Conservation (phyloP, 306 rosid genomes). For the Spatholobus suberectus region DNA sequence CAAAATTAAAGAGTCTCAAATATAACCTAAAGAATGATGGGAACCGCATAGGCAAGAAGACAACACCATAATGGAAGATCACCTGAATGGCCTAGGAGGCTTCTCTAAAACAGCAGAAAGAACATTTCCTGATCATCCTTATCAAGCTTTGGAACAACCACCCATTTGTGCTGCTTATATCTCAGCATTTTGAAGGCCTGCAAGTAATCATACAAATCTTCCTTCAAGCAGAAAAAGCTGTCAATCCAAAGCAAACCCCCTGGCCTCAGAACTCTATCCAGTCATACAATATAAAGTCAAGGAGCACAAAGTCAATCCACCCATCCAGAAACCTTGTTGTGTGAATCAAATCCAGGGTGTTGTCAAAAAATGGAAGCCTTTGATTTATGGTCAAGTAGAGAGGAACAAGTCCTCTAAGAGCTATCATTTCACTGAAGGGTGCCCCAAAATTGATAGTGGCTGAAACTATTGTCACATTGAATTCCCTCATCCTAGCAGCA, state of each 20-base stretch:
- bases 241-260: conserved; percentile 87
- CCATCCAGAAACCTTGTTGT: conserved; percentile 81
- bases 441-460: conserved; percentile 75
- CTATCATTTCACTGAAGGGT: conserved; percentile 81
- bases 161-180: conserved; percentile 73
- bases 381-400: conserved; percentile 74
- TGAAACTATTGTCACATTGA: conserved; percentile 71
- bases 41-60: neutral
- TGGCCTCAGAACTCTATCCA: conserved; percentile 82
- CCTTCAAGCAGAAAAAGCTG: conserved; percentile 71
- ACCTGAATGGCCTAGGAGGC: conserved; percentile 72
- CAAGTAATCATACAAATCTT: conserved; percentile 73
- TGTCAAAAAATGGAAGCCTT: conserved; percentile 76
- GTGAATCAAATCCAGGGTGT: conserved; percentile 82
- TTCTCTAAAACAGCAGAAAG: conserved; percentile 83
- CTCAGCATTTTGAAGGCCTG: conserved; percentile 61
- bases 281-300: conserved; percentile 75
- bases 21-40: conserved; percentile 7
- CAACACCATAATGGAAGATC: conserved; percentile 1
- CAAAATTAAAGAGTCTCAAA: neutral
- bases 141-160: conserved; percentile 76
- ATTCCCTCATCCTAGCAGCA: conserved; percentile 78
- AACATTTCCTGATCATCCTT: conserved; percentile 66
- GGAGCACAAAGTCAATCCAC: conserved; percentile 75
- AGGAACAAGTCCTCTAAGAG: conserved; percentile 78